Evolutionary conservation across 2,329 filamentous ascomycete species (phyloP).

Genomic region (Lasiodiplodia hormozganensis): DNA sequence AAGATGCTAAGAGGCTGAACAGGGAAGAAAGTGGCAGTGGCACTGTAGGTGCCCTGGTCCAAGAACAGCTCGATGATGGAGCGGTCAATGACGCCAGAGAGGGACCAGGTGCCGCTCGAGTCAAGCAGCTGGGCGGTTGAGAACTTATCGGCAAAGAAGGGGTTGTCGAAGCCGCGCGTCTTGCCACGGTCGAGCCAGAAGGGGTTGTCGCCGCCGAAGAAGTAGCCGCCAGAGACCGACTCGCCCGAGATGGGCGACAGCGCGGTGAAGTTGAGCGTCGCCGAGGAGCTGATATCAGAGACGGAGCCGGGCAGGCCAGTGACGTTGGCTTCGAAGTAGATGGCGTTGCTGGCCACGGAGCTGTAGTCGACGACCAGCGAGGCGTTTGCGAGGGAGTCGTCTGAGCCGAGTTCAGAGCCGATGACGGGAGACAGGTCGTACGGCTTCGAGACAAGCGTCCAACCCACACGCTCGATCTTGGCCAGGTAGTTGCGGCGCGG

Average conservation of each 20-base stretch:
- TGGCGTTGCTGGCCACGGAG: conserved; percentile 55
- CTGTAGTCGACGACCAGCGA: conserved; percentile 60
- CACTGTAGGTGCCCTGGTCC: conserved; percentile 58
- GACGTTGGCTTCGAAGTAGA: conserved; percentile 64
- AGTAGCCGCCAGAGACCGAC: conserved; percentile 57
- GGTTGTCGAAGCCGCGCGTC: conserved; percentile 59
- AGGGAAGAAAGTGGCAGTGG: conserved; percentile 61
- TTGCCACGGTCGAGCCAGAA: conserved; percentile 61
- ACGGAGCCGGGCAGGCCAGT: conserved; percentile 47
- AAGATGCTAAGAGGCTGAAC: conserved; percentile 50
- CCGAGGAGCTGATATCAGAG: conserved; percentile 38
- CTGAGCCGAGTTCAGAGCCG: conserved; percentile 52
- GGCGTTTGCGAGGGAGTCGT: conserved; percentile 56
- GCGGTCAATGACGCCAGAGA: conserved; percentile 62
- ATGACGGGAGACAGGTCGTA: conserved; percentile 58
- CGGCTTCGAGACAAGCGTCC: conserved; percentile 59
- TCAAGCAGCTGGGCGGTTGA: conserved; percentile 41
- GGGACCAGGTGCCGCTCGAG: conserved; percentile 43
- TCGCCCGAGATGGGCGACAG: conserved; percentile 58
- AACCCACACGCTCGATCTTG: conserved; percentile 59
- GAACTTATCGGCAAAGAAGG: conserved; percentile 65
- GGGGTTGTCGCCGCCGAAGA: conserved; percentile 55
- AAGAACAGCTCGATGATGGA: conserved; percentile 64
- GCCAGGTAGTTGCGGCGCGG: conserved; percentile 61
- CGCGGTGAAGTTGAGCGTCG: conserved; percentile 61